Evolutionary conservation across 768 basidiomycete genomes (phyloP).

Genomic region (Suillus tomentosus): DNA sequence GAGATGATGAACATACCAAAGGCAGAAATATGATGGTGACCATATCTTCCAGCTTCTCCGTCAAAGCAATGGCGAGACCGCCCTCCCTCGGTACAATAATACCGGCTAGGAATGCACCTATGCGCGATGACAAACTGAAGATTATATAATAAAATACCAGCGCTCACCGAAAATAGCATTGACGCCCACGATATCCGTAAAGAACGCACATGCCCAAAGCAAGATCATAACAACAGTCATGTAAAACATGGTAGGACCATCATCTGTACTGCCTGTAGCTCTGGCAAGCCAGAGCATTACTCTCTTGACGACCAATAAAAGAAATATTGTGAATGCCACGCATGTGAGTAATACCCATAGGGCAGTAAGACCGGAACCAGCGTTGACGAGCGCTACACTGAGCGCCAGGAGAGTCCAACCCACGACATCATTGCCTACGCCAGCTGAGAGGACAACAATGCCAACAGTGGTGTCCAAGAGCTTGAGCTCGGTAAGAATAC

Average conservation of each 20-base stretch:
- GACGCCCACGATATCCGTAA: constrained; percentile 92
- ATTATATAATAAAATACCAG: not conserved
- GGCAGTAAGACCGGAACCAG: constrained; percentile 78
- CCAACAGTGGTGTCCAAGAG: constrained; percentile 91
- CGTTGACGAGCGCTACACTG: constrained; percentile 90
- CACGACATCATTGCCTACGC: constrained; percentile 85
- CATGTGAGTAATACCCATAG: constrained; percentile 82
- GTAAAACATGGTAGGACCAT: constrained; percentile 84
- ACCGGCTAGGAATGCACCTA: constrained; percentile 81
- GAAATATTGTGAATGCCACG: constrained; percentile 77
- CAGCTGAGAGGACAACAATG: constrained; percentile 89
- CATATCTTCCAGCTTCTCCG: constrained; percentile 96
- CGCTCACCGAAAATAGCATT: constrained; percentile 83
- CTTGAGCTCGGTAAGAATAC: constrained; percentile 89
- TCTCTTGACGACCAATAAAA: constrained; percentile 66
- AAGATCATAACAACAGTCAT: constrained; percentile 84
- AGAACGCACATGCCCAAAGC: constrained; percentile 85
- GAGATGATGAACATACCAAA: constrained; percentile 45
- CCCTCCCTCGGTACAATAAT: constrained; percentile 86
- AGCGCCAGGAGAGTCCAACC: constrained; percentile 90
- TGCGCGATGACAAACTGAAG: not conserved
- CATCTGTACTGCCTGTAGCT: constrained; percentile 77
- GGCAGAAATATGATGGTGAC: constrained; percentile 89
- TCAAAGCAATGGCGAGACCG: constrained; percentile 82
- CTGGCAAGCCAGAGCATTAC: constrained; percentile 72